These are phyloP conservation scores for Acacia crassicarpa DNA, from an alignment of 306 rosid species.

Conservation along the genomic window DNA sequence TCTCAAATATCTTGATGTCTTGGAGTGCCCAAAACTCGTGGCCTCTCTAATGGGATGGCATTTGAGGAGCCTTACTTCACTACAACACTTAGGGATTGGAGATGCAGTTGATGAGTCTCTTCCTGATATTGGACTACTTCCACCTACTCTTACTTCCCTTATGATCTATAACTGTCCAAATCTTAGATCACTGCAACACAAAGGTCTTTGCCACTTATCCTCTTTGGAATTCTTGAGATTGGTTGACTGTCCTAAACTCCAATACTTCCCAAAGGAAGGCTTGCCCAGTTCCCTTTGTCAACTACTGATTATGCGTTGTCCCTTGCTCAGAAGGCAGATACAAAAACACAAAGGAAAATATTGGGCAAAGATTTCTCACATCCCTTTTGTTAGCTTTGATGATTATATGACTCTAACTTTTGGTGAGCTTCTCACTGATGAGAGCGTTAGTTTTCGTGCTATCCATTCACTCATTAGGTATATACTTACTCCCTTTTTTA, in stretches of 20 bases:
- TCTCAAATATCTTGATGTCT: background rate
- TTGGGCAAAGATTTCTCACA: constrained; percentile 1
- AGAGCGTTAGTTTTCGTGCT: background rate
- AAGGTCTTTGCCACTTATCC: background rate
- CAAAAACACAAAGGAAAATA: background rate
- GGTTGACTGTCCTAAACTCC: background rate
- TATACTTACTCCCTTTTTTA: background rate
- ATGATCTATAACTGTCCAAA: background rate
- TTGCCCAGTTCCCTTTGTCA: background rate
- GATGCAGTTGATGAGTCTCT: background rate
- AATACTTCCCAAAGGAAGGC: background rate
- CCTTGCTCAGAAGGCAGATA: background rate
- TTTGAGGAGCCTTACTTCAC: background rate
- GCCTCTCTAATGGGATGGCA: constrained; percentile 6
- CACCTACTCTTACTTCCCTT: background rate
- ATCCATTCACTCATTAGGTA: background rate
- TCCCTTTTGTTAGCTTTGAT: background rate
- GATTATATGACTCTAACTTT: background rate
- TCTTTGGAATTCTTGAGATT: background rate
- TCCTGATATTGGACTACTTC: background rate
- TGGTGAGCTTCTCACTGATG: background rate
- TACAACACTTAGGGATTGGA: accelerated
- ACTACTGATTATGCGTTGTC: background rate
- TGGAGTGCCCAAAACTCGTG: background rate
- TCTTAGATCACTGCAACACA: background rate